These are phyloP conservation scores for Aureobasidium sp. DNA, from an alignment of 2,329 filamentous ascomycete species.

Conservation along the genomic window DNA sequence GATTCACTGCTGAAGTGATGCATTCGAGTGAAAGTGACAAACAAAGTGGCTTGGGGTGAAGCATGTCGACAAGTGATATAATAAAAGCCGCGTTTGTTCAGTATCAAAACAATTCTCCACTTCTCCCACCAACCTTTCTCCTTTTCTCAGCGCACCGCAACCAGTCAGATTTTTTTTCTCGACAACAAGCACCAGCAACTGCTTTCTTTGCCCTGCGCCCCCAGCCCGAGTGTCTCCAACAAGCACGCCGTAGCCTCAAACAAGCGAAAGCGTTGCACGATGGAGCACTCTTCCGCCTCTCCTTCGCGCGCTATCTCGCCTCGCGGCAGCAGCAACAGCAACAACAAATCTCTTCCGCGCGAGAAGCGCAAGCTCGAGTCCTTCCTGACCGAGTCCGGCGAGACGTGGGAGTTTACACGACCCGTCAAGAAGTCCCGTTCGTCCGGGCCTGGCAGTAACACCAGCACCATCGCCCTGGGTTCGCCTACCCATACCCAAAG, in stretches of 20 bases:
- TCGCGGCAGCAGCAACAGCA: constrained; percentile 4
- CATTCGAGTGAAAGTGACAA: background rate
- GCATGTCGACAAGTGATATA: background rate
- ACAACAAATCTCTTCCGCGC: background rate
- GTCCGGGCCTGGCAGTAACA: background rate
- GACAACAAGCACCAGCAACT: constrained; percentile 6
- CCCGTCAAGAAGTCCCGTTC: constrained; percentile 9
- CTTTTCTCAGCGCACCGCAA: background rate
- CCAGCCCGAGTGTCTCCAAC: background rate
- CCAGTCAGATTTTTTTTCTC: background rate
- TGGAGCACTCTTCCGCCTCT: constrained; percentile 2
- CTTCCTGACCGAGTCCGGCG: background rate
- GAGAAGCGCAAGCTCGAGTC: constrained; percentile 6
- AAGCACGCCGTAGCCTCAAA: constrained; percentile 9
- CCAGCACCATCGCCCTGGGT: background rate
- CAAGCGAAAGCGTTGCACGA: constrained; percentile 9
- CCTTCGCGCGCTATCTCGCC: background rate
- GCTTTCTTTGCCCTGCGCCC: background rate
- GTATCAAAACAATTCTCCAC: background rate
- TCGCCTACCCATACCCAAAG: constrained; percentile 2
- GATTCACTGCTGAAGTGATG: background rate
- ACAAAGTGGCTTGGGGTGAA: background rate
- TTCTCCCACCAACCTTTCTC: background rate
- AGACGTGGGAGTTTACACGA: constrained; percentile 1
- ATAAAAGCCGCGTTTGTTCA: background rate